Base-by-base conservation (phyloP, 306 rosid genomes). In the Boehmeria nivea region DNA sequence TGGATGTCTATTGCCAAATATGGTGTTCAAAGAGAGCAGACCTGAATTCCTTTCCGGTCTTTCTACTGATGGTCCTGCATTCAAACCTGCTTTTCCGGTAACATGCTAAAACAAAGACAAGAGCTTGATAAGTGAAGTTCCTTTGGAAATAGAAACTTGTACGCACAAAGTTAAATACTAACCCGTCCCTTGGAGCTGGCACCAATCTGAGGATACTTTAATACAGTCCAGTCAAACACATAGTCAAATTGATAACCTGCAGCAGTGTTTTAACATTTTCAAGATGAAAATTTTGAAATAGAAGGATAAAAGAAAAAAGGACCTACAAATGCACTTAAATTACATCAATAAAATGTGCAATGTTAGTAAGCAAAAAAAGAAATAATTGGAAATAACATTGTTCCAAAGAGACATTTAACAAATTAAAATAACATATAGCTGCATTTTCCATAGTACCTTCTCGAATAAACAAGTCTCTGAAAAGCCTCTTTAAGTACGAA, bases 401-500 rank as follows among this genome's bases (percentile, higher is more conserved):
- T 54, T 53, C 21, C 15, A 18, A 49, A 17, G 54, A 34, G 23
- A 58, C 34, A 39, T 33, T 40, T 12, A 16, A 5, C 33, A 47
- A 40, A 5, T 40, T 3, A 12, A 33, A 33, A 33, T 33, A 33
- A 33, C 38, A 33, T 5, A 26, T 48, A 12, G 38, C 34, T 38
- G 9, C 12, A 28, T 28, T 71, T 24, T n/a, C n/a, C 39, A 24
- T 0, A 9, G 39, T 66, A 79, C 99, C 99, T 93, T 88, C 96
- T 65, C 99, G 85, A 69, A 88, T 88, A 78, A 93, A 93, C 20
- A 93, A 81, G 65, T 93, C 99, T 22, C 95, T 81, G 55, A 88
- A 87, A 58, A 93, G 96, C 68, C 99, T 88, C 84, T 93, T 93
- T 28, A 93, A 67, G 65, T 93, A 93, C 13, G 99, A 88, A 77